Base-by-base conservation (phyloP, 1,284 basidiomycete species). In the Leccinum pachyderme region DNA sequence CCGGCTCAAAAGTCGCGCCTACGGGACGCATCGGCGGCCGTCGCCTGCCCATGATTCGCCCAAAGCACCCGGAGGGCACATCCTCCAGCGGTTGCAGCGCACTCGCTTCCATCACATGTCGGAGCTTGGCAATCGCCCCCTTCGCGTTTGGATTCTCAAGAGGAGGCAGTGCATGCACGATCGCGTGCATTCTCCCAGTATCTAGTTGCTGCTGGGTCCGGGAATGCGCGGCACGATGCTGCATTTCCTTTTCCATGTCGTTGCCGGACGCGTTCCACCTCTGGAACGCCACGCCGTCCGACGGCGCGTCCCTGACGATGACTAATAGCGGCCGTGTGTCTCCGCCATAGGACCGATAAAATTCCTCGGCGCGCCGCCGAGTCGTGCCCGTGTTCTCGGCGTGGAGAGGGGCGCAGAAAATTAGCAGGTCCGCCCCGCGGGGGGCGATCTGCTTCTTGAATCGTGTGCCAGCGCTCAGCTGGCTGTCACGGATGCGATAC, bases 361-460 rank as follows among this genome's bases (percentile, higher is more conserved):
- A 68, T 7, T 56, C 39, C 2, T 50, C 46, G 1, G 59, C 67
- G 18, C 53, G 51, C 51, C 13, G 54, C 9, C 62, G 69, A 22
- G 55, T 49, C 2, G 29, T 50, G 3, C 24, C 12, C 0, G 52
- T 31, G 18, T 59, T 53, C 9, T 11, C 37, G 15, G 33, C 37
- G 24, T 55, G 52, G 12, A 57, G 8, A 6, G 66, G 67, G 2
- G 54, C 44, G 7, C 68, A 69, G 28, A 66, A 53, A 41, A 71
- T 55, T 47, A 68, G 51, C 31, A 68, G 68, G 49, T 68, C 66
- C 4, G 64, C 64, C 1, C 59, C 64, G 24, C 67, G 64, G n/a
- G 51, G 27, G 4, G 56, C 29, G 3, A 63, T 27, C 2, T 55
- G 66, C n/a, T 67, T 69, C 53, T 58, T 66, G 63, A 70, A 70